phyloP scores from a whole-genome alignment of 1,139 yeast species.

The Geotrichum candidum region DNA sequence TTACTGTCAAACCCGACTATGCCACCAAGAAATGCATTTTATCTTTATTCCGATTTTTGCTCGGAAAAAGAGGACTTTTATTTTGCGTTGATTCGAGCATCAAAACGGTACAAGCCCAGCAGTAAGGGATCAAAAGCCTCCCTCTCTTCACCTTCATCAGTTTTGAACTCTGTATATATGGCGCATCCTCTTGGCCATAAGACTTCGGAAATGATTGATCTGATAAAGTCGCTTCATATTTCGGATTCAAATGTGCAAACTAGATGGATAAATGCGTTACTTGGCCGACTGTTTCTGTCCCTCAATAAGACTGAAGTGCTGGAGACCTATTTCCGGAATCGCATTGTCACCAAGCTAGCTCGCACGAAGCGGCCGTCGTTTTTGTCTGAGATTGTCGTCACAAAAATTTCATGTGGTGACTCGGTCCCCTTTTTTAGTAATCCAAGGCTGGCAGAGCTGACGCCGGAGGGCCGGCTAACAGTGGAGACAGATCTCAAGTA shows the following conservation, averaged over 20 bases:
- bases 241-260: conserved; percentile 79
- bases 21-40: conserved; percentile 57
- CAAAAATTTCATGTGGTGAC: conserved; percentile 66
- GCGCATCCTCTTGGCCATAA: conserved; percentile 72
- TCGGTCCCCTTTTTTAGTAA: conserved; percentile 75
- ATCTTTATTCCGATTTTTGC: conserved; percentile 68
- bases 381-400: conserved; percentile 72
- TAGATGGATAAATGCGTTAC: conserved; percentile 82
- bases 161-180: conserved; percentile 43
- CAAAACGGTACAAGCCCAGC: conserved; percentile 39
- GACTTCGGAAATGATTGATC: conserved; percentile 62
- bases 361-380: conserved; percentile 84
- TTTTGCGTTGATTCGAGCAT: conserved; percentile 71
- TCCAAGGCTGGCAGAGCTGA: conserved; percentile 61
- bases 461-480: conserved; percentile 76
- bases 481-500: conserved; percentile 59
- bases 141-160: conserved; percentile 18
- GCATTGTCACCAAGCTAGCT: conserved; percentile 63
- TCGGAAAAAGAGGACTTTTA: conserved; percentile 90
- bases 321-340: conserved; percentile 50
- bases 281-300: conserved; percentile 76
- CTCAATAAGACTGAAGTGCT: conserved; percentile 65
- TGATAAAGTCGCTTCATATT: conserved; percentile 72
- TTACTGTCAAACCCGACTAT: conserved; percentile 23
- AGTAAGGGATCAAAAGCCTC: neutral